Evolutionary conservation across 352 stramenopile genomes (phyloP).

Genomic region (Pythium apleroticum): DNA sequence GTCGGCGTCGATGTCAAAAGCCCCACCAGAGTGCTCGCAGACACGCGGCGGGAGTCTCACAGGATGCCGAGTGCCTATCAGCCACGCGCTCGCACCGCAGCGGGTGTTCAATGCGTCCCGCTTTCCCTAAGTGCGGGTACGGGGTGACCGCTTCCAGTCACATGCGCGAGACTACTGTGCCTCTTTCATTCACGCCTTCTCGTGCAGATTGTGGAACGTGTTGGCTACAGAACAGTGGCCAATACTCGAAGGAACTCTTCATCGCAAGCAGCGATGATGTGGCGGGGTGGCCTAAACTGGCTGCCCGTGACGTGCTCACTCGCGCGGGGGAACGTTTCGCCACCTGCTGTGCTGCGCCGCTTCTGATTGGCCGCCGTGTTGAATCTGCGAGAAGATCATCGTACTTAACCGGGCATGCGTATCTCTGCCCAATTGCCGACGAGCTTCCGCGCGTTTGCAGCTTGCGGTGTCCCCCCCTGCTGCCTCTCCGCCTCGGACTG

Average conservation of each 20-base stretch:
- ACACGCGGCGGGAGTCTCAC: constrained; percentile 1
- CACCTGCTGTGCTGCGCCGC: constrained; percentile 9
- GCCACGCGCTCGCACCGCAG: too few species aligned
- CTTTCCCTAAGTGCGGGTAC: too few species aligned
- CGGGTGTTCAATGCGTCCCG: too few species aligned
- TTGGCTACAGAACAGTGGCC: neutral
- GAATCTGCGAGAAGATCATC: constrained; percentile 36
- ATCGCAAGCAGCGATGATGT: constrained; percentile 29
- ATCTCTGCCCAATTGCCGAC: constrained; percentile 23
- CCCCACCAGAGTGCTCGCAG: neutral
- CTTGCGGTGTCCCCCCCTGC: constrained; percentile 11
- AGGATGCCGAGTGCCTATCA: neutral
- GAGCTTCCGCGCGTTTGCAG: constrained; percentile 1
- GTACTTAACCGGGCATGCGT: constrained; percentile 40
- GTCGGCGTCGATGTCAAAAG: constrained; percentile 17
- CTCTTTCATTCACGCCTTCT: neutral
- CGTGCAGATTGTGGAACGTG: neutral
- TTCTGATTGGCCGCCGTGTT: constrained; percentile 33
- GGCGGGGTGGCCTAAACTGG: constrained; percentile 17
- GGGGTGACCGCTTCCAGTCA: too few species aligned
- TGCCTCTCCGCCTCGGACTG: too few species aligned
- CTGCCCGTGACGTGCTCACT: constrained; percentile 19
- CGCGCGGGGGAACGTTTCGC: constrained; percentile 9
- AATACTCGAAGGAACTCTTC: neutral
- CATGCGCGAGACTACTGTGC: too few species aligned